phyloP scores from a whole-genome alignment of 495 filamentous ascomycete species.

The Antarctomyces pellizariae region DNA sequence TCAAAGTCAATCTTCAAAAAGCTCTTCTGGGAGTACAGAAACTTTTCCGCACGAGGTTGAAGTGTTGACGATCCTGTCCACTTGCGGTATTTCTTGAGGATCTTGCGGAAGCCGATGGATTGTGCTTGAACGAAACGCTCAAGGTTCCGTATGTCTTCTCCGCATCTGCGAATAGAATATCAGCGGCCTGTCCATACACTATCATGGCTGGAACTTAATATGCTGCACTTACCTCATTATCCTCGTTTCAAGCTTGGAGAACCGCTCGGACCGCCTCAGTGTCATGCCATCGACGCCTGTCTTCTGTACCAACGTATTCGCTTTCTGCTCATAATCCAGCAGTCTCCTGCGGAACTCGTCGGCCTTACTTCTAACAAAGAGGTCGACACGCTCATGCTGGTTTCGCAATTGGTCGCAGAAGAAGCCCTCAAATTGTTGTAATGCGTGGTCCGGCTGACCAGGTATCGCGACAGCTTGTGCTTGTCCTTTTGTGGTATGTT shows the following conservation, averaged over 20 bases:
- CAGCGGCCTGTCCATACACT: not conserved
- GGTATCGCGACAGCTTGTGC: constrained; percentile 42
- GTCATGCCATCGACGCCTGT: constrained; percentile 7
- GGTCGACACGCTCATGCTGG: constrained; percentile 41
- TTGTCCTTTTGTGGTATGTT: constrained; percentile 33
- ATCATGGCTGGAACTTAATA: no score
- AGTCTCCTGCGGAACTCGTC: constrained; percentile 41
- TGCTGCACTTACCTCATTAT: constrained; percentile 22
- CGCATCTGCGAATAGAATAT: constrained; percentile 19
- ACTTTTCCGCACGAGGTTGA: constrained; percentile 29
- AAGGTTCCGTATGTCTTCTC: constrained; percentile 35
- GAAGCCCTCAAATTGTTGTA: constrained; percentile 32
- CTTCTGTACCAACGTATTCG: constrained; percentile 1
- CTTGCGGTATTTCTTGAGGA: constrained; percentile 49
- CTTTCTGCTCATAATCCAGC: not conserved
- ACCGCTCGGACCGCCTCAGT: constrained; percentile 18
- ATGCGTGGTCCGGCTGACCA: constrained; percentile 26
- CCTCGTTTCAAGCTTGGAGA: constrained; percentile 23
- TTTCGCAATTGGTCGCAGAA: constrained; percentile 35
- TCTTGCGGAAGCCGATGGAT: constrained; percentile 41
- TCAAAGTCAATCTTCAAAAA: constrained; percentile 35
- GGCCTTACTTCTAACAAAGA: constrained; percentile 48
- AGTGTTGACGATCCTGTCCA: constrained; percentile 26
- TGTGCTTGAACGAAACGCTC: constrained; percentile 40
- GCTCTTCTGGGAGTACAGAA: constrained; percentile 32